Percentiles rank a stretch among this genome's conserved stretches.
phyloP scores from a whole-genome alignment of 768 basidiomycete genomes.

The Aureoboletus auriporus region DNA sequence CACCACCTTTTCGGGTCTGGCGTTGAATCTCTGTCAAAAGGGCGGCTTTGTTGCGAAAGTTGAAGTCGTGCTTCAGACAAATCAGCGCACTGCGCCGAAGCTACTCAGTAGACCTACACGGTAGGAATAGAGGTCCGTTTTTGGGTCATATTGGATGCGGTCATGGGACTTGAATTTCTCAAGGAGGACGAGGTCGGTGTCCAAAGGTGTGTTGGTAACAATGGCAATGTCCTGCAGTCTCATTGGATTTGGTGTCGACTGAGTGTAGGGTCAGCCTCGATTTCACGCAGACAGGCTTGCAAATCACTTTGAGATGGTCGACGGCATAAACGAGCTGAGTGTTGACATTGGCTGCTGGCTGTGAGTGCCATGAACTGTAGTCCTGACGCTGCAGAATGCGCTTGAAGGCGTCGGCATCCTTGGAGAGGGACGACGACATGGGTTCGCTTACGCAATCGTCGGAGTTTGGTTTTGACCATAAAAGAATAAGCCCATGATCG shows the following conservation, averaged over 20 bases:
- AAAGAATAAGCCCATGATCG: conserved; percentile 10
- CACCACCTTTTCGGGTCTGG: conserved; percentile 78
- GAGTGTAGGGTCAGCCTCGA: conserved; percentile 7
- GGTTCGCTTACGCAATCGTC: conserved; percentile 24
- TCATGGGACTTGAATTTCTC: conserved; percentile 85
- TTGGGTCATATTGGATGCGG: conserved; percentile 72
- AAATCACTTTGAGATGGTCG: conserved; percentile 68
- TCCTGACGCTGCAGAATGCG: conserved; percentile 59
- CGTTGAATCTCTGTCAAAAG: conserved; percentile 84
- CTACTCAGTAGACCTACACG: conserved; percentile 47
- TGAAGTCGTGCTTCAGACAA: conserved; percentile 69
- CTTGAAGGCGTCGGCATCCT: conserved; percentile 72
- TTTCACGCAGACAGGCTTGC: conserved; percentile 4
- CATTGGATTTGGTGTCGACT: conserved; percentile 76
- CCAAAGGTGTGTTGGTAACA: conserved; percentile 71
- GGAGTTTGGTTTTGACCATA: conserved; percentile 15
- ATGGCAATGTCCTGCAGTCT: conserved; percentile 86
- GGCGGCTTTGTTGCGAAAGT: conserved; percentile 79
- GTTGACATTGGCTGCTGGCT: conserved; percentile 82
- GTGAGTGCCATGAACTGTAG: conserved; percentile 79
- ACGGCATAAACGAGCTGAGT: conserved; percentile 87
- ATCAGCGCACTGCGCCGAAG: conserved; percentile 4
- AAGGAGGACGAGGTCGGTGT: conserved; percentile 63
- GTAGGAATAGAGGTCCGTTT: conserved; percentile 84
- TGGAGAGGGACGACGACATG: conserved; percentile 63